phyloP scores from a whole-genome alignment of 768 basidiomycete genomes.

The Tephrocybe rancida region DNA sequence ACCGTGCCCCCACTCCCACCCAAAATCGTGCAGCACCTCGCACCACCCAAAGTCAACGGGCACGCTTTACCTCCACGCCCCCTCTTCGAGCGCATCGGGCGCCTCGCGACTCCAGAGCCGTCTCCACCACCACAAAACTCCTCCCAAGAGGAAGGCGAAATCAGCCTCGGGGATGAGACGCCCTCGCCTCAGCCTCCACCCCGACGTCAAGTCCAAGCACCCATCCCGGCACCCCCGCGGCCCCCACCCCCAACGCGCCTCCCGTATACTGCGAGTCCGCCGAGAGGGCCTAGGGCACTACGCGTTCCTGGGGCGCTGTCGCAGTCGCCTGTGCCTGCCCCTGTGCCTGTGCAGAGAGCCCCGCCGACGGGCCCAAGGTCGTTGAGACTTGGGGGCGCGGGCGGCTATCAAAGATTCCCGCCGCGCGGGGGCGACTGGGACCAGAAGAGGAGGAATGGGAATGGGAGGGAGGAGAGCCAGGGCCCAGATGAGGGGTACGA shows the following conservation, averaged over 20 bases:
- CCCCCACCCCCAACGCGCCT: slow-evolving; percentile 33
- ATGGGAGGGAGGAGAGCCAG: slow-evolving; percentile 17
- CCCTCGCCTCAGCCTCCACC: slow-evolving; percentile 12
- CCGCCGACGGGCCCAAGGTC: slow-evolving; percentile 14
- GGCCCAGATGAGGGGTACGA: slow-evolving; percentile 34
- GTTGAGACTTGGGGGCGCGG: not conserved
- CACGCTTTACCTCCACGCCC: not conserved
- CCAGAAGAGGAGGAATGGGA: not conserved
- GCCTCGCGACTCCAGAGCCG: not conserved
- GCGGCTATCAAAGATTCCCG: not conserved
- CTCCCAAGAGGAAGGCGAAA: slow-evolving; percentile 58
- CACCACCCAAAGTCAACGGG: slow-evolving; percentile 4
- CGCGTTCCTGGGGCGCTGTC: not conserved
- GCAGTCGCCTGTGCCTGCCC: not conserved
- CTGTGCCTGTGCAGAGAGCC: not conserved
- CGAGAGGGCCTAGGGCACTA: not conserved
- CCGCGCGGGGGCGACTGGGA: not conserved
- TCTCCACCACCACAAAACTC: slow-evolving; percentile 22
- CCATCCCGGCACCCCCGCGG: not conserved
- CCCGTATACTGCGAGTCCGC: slow-evolving; percentile 47
- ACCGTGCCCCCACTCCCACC: slow-evolving; percentile 1
- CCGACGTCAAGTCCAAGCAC: too few relatives aligned
- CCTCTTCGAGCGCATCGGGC: slow-evolving; percentile 6
- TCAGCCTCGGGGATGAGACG: slow-evolving; percentile 29
- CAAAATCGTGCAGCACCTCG: not conserved